Evolutionary conservation across 495 filamentous ascomycete species (phyloP).

Genomic region (Talaromyces wortmannii): DNA sequence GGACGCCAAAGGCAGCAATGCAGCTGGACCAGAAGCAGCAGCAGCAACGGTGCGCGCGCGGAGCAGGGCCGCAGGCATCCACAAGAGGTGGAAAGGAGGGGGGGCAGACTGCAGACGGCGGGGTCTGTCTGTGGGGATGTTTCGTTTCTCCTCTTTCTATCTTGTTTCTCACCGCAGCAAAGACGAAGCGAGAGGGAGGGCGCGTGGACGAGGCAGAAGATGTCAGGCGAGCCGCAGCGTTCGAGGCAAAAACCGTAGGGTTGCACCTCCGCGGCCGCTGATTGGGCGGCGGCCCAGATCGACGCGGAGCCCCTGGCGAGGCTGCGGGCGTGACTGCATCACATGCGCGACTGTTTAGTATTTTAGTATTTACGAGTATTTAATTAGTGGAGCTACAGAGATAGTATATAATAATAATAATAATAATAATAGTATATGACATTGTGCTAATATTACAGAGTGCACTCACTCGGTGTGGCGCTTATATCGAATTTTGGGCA

Average conservation of each 20-base stretch:
- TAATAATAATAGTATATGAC: too few species aligned
- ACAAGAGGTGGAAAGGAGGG: conserved; percentile 5
- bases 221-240: not conserved
- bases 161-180: too few species aligned
- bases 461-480: too few species aligned
- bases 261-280: not conserved
- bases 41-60: conserved; percentile 16
- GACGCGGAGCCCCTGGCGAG: not conserved
- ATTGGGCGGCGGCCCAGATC: not conserved
- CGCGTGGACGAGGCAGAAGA: conserved; percentile 5
- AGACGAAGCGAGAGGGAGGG: not conserved
- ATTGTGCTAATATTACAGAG: too few species aligned
- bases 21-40: conserved; percentile 4
- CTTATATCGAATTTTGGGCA: too few species aligned
- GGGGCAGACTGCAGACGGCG: not conserved
- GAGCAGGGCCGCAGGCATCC: conserved; percentile 24
- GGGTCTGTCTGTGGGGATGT: too few species aligned
- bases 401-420: too few species aligned
- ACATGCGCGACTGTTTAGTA: too few species aligned
- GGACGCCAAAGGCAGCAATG: not conserved
- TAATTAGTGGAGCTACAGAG: too few species aligned
- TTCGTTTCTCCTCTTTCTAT: too few species aligned
- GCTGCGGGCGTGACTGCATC: too few species aligned
- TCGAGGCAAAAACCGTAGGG: not conserved
- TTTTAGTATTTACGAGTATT: too few species aligned